phyloP scores from a whole-genome alignment of 1,284 basidiomycete species.

The Pascua guehoae region DNA sequence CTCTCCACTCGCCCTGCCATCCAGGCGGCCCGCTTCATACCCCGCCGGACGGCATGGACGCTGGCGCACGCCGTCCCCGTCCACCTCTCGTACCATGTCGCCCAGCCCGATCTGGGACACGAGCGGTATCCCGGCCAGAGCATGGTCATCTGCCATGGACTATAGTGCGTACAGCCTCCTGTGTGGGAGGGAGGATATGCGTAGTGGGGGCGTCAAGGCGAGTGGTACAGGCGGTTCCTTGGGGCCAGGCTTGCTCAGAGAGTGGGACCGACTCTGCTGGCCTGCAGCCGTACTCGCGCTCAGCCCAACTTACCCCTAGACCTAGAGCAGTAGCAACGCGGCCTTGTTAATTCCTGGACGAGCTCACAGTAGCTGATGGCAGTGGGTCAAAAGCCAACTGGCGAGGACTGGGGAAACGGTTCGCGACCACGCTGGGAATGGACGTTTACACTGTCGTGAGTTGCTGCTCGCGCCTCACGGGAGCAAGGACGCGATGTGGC shows the following conservation, averaged over 20 bases:
- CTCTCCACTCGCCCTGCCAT: no score
- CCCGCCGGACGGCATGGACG: no score
- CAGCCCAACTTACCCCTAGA: no score
- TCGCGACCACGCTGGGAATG: slow-evolving; percentile 51
- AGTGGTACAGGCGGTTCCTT: no score
- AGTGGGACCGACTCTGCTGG: neutral
- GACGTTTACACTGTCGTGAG: slow-evolving; percentile 54
- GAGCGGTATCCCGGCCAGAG: slow-evolving; percentile 27
- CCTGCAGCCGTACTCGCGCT: no score
- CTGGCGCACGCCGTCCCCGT: slow-evolving; percentile 19
- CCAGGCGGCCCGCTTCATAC: no score
- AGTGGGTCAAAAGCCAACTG: slow-evolving; percentile 59
- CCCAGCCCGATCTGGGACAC: slow-evolving; percentile 11
- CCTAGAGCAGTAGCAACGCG: neutral
- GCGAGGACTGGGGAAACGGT: slow-evolving; percentile 53
- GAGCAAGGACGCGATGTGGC: neutral
- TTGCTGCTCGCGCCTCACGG: neutral
- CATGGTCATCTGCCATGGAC: slow-evolving; percentile 53
- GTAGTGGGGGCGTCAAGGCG: neutral
- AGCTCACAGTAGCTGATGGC: neutral
- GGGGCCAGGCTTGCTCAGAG: neutral
- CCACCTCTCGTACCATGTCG: slow-evolving; percentile 38
- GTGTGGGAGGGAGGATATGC: neutral
- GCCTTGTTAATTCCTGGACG: neutral
- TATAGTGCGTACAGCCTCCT: slow-evolving; percentile 44